Conservation (phyloP, 805 yeast genomes). For the Candida jianshihensis region DNA sequence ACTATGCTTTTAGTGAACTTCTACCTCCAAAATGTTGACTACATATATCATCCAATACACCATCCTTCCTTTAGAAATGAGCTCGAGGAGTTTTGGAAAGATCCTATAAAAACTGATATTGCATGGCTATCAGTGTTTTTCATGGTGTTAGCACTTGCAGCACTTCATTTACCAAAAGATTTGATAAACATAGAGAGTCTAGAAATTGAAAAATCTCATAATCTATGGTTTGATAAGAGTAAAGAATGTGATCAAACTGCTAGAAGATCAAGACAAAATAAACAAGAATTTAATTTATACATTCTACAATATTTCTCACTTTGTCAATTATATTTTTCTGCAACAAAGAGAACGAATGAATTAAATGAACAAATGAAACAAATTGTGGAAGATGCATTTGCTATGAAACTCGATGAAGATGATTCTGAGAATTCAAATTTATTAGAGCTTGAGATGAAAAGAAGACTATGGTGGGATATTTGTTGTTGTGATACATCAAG, state of each 20-base stretch:
- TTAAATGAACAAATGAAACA: conserved; percentile 17
- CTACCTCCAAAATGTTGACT: conserved; percentile 22
- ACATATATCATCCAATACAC: conserved; percentile 25
- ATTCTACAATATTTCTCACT: conserved; percentile 22
- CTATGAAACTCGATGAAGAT: conserved; percentile 21
- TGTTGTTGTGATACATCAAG: conserved; percentile 24
- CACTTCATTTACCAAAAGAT: conserved; percentile 23
- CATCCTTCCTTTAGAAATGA: conserved; percentile 20
- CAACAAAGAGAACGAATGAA: conserved; percentile 22
- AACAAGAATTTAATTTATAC: conserved; percentile 12
- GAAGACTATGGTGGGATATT: conserved; percentile 26
- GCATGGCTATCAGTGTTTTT: conserved; percentile 20
- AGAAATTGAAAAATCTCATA: conserved; percentile 20
- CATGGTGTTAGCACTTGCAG: conserved; percentile 20
- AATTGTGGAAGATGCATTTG: conserved; percentile 18
- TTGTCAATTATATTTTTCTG: conserved; percentile 23
- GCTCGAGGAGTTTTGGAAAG: conserved; percentile 15
- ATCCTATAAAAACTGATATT: conserved; percentile 15
- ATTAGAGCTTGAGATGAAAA: conserved; percentile 24
- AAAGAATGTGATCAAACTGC: conserved; percentile 17
- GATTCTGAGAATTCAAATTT: conserved; percentile 18
- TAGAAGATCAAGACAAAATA: conserved; percentile 11
- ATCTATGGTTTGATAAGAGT: conserved; percentile 22
- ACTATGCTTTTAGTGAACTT: conserved; percentile 20
- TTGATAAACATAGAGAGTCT: conserved; percentile 18